phyloP scores from a whole-genome alignment of 116 monocot species.

The Posidonia oceanica region DNA sequence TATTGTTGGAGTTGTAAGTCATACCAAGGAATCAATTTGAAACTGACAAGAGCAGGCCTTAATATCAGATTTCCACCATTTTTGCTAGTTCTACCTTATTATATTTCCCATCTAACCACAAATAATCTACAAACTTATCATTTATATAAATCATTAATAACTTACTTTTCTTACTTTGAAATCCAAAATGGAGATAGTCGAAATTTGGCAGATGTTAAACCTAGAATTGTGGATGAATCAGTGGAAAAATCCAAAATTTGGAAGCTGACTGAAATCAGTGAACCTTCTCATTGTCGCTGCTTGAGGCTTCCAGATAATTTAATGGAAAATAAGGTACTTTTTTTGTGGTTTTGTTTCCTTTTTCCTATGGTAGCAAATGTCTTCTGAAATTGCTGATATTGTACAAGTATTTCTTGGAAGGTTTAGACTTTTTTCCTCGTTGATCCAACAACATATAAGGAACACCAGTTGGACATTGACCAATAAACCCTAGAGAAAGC shows the following conservation, averaged over 20 bases:
- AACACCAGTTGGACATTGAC: too few species aligned
- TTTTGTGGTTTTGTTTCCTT: not conserved
- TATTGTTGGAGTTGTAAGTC: conserved; percentile 33
- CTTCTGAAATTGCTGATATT: not conserved
- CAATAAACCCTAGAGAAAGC: too few species aligned
- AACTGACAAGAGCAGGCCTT: not conserved
- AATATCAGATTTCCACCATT: not conserved
- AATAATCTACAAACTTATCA: not conserved
- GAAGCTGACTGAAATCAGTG: conserved; percentile 76
- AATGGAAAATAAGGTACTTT: conserved; percentile 50
- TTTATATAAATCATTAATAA: not conserved
- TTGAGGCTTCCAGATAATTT: conserved; percentile 66
- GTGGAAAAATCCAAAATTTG: conserved; percentile 70
- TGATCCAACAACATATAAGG: too few species aligned
- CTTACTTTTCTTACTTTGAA: not conserved
- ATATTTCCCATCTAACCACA: not conserved
- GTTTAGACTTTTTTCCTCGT: too few species aligned
- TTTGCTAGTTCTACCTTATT: not conserved
- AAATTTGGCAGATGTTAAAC: conserved; percentile 64
- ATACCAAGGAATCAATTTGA: too few species aligned
- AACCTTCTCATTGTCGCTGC: conserved; percentile 58
- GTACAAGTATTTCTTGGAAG: too few species aligned
- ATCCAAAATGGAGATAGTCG: conserved; percentile 54
- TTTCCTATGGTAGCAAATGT: not conserved
- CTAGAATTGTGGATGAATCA: conserved; percentile 53